Evolutionary conservation across 768 basidiomycete species (phyloP).

Genomic region (Antrodiella citrinella): DNA sequence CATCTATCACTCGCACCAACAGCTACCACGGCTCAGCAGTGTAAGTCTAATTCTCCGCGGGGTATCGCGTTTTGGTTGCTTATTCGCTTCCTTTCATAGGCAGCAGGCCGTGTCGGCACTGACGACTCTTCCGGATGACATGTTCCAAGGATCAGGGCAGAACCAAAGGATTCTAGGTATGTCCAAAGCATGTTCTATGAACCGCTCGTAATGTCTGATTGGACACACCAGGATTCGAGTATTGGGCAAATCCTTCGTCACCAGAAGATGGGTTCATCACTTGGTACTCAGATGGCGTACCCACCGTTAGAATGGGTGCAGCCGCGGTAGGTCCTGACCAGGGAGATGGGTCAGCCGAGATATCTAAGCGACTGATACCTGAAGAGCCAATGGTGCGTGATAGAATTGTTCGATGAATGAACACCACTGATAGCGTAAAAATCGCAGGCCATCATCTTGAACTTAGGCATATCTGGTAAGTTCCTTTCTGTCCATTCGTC

Average conservation of each 20-base stretch:
- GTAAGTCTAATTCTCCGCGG: background rate
- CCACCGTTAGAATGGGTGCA: constrained; percentile 45
- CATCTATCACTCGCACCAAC: constrained; percentile 27
- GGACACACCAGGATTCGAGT: constrained; percentile 75
- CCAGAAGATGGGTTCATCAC: constrained; percentile 56
- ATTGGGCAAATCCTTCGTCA: constrained; percentile 53
- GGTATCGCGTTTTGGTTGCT: background rate
- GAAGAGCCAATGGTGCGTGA: constrained; percentile 44
- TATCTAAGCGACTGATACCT: constrained; percentile 53
- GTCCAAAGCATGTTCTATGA: constrained; percentile 10
- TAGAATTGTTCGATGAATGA: no score
- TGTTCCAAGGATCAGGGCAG: constrained; percentile 51
- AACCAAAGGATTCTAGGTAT: constrained; percentile 41
- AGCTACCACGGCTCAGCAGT: constrained; percentile 19
- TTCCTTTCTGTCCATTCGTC: constrained; percentile 7
- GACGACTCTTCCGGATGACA: constrained; percentile 40
- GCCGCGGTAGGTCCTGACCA: constrained; percentile 42
- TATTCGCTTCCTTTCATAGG: constrained; percentile 9
- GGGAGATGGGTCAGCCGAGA: constrained; percentile 31
- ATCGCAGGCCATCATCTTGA: constrained; percentile 43
- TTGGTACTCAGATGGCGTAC: constrained; percentile 60
- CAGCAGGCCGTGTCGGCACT: constrained; percentile 44
- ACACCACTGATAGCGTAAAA: no score
- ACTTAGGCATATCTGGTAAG: constrained; percentile 52
- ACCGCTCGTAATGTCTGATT: background rate